Conservation (phyloP, 2,329 filamentous ascomycete genomes). For the Colletotrichum tanaceti region DNA sequence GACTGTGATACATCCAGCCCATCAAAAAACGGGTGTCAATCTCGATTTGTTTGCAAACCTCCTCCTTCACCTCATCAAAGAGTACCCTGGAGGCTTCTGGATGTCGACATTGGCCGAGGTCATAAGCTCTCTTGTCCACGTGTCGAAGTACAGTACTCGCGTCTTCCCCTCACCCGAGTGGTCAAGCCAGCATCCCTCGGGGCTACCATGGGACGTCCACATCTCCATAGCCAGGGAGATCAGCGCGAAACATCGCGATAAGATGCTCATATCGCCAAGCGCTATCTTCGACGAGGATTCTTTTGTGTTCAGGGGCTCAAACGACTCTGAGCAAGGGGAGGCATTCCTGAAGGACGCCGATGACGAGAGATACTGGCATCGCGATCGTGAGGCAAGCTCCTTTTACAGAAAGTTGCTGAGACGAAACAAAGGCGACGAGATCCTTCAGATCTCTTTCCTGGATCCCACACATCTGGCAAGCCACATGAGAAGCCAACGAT, state of each 20-base stretch:
- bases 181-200: neutral
- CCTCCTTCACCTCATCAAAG: neutral
- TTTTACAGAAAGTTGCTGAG: neutral
- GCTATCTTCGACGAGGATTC: neutral
- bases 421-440: neutral
- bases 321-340: neutral
- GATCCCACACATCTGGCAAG: neutral
- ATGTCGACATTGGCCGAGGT: neutral
- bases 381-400: neutral
- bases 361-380: neutral
- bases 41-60: neutral
- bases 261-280: conserved; percentile 1
- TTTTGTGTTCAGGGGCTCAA: neutral
- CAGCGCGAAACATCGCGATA: neutral
- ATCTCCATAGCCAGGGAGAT: neutral
- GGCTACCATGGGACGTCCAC: neutral
- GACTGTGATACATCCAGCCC: neutral
- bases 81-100: neutral
- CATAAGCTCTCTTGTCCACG: neutral
- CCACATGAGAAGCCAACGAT: neutral
- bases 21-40: neutral
- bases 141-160: neutral
- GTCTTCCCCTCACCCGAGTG: neutral
- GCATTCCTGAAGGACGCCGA: neutral
- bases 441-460: neutral